Percentiles rank a stretch among this genome's conserved stretches.
Evolutionary conservation across 2,329 filamentous ascomycete genomes (phyloP).

Genomic region (Microthyrium microscopicum): DNA sequence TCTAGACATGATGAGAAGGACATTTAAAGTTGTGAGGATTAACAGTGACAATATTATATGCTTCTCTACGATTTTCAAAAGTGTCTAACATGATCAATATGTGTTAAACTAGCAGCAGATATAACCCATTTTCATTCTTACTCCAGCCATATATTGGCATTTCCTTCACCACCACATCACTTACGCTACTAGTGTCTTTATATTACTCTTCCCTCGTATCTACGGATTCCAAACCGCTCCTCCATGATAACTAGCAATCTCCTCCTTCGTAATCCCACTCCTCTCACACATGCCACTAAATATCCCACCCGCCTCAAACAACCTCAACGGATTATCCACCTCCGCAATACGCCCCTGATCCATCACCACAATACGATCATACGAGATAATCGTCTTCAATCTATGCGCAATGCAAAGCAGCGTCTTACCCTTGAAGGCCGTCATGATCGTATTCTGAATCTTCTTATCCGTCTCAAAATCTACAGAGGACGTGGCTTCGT

Average conservation of each 20-base stretch:
- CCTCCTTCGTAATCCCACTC: slow-evolving; percentile 51
- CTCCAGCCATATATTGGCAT: too few relatives aligned
- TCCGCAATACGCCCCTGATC: slow-evolving; percentile 77
- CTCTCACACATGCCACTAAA: slow-evolving; percentile 83
- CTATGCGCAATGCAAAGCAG: slow-evolving; percentile 86
- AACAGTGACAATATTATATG: too few relatives aligned
- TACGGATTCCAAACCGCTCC: neutral
- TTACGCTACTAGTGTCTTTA: too few relatives aligned
- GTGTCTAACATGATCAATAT: too few relatives aligned
- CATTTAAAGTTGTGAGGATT: too few relatives aligned
- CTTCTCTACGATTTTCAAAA: too few relatives aligned
- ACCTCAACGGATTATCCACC: slow-evolving; percentile 55
- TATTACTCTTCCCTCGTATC: too few relatives aligned
- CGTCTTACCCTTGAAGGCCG: slow-evolving; percentile 72
- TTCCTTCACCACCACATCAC: too few relatives aligned
- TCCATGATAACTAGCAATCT: slow-evolving; percentile 13
- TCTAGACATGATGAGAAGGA: too few relatives aligned
- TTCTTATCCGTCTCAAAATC: slow-evolving; percentile 96
- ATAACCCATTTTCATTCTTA: too few relatives aligned
- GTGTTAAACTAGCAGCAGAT: too few relatives aligned
- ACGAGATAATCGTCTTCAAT: slow-evolving; percentile 79
- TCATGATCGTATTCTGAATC: slow-evolving; percentile 78
- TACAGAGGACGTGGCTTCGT: slow-evolving; percentile 84
- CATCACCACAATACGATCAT: slow-evolving; percentile 96
- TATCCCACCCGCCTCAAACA: slow-evolving; percentile 62